Base-by-base conservation (phyloP, 345 rosid genomes). In the Moricandia moricandioides region DNA sequence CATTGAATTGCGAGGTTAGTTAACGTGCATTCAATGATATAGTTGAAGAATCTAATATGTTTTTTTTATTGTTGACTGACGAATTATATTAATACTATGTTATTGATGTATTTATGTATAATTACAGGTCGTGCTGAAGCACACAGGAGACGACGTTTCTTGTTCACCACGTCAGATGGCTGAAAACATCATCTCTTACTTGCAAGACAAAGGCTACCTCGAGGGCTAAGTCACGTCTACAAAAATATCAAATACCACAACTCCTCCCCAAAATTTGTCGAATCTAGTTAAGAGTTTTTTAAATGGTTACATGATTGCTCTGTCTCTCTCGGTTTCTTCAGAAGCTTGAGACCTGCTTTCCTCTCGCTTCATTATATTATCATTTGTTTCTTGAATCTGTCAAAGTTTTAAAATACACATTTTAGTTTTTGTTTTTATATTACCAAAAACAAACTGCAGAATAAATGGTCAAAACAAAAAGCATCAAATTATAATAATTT, bases 91-190 rank as follows among this genome's bases (percentile, higher is more conserved):
- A 14, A 13, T 3, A n/a, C n/a, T n/a, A 62, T 39, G 33, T 7
- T 13, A 59, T 21, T 27, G n/a, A 52, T 33, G 54, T 67, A 10
- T 29, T 0, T 66, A 56, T 67, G 4, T 60, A 33, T 62, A 21
- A 56, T 13, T 81, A 82, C 89, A 90, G 98, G 84, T 93, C 59
- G 87, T 78, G 57, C 71, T 90, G 33, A 78, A 80, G 78, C 89
- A 87, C 76, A 76, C 75, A 11, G 83, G 74, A 74, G 62, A 58
- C 24, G 69, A 73, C 24, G 9, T 4, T n/a, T 82, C 86, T 66
- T 60, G 75, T 78, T 87, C 88, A 8, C 98, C 97, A 2, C 65
- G 62, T 76, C 83, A 85, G 49, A 84, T 89, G 93, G 97, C 91
- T 43, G 91, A 84, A 72, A 79, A 74, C 30, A 90, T 93, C 34